These are phyloP conservation scores for Linum lewisii DNA, from an alignment of 345 rosid genomes.

Conservation along the genomic window DNA sequence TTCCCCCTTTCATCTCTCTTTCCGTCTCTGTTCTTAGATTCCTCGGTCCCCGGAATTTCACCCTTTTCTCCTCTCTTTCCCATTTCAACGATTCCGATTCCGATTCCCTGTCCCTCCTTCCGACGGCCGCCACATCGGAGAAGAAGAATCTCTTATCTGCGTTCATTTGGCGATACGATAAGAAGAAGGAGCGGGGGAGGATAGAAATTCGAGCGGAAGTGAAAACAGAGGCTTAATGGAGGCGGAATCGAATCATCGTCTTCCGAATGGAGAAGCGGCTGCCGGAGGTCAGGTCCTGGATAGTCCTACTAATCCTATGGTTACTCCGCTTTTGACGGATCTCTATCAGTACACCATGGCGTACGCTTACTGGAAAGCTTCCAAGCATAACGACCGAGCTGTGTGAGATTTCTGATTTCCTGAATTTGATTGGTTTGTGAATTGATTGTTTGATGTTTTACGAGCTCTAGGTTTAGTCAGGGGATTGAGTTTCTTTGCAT, in stretches of 20 bases:
- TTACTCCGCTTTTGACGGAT: constrained; percentile 89
- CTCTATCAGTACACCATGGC: constrained; percentile 98
- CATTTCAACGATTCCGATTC: too few relatives aligned
- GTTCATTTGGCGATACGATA: too few relatives aligned
- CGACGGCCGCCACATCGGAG: too few relatives aligned
- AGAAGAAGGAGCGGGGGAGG: too few relatives aligned
- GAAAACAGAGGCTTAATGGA: constrained; percentile 7
- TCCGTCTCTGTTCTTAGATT: too few relatives aligned
- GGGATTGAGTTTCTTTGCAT: too few relatives aligned
- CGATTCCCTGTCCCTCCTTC: too few relatives aligned
- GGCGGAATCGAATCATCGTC: constrained; percentile 9
- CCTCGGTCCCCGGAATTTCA: too few relatives aligned
- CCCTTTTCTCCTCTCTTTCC: too few relatives aligned
- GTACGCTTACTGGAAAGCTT: constrained; percentile 96
- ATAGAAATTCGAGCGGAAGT: background rate
- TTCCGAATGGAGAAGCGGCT: background rate
- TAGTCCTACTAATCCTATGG: constrained; percentile 89
- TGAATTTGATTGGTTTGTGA: background rate
- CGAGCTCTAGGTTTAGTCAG: too few relatives aligned
- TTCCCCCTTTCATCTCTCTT: too few relatives aligned
- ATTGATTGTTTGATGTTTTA: background rate
- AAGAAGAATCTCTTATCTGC: too few relatives aligned
- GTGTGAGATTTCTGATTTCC: constrained; percentile 37
- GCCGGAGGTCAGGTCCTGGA: constrained; percentile 29
- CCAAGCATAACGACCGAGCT: constrained; percentile 69